Evolutionary conservation across 164 flowering plant species (phyloP).

Genomic region (Akebia trifoliata): DNA sequence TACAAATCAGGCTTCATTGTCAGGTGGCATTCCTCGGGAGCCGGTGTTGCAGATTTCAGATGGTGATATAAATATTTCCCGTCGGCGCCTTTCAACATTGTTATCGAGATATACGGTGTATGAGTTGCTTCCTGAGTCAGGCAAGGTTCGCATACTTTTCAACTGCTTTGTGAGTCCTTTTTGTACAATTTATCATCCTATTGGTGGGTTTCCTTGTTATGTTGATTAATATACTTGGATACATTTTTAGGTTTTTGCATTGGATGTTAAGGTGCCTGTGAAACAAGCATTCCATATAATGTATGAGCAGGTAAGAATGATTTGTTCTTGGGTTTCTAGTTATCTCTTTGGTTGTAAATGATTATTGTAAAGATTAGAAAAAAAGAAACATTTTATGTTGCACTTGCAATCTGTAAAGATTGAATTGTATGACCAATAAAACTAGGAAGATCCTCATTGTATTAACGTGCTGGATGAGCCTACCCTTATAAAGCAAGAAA

Average conservation of each 20-base stretch:
- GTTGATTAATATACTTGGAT: constrained; percentile 4
- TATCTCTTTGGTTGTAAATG: constrained; percentile 1
- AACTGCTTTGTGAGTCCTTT: constrained; percentile 8
- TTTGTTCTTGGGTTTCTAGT: background rate
- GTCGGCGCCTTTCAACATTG: constrained; percentile 23
- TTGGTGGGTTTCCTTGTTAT: background rate
- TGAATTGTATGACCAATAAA: background rate
- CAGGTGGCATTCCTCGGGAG: constrained; percentile 20
- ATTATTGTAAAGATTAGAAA: background rate
- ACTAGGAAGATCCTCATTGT: background rate
- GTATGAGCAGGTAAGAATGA: constrained; percentile 65
- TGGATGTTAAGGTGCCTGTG: constrained; percentile 69
- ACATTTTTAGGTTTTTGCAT: constrained; percentile 58
- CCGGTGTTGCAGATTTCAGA: constrained; percentile 20
- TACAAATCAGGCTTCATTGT: constrained; percentile 25
- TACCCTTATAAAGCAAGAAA: background rate
- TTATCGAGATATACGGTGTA: constrained; percentile 38
- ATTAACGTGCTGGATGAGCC: background rate
- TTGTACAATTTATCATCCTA: background rate
- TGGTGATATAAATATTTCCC: constrained; percentile 22
- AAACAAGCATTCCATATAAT: constrained; percentile 87
- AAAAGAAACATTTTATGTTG: background rate
- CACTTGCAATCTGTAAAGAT: background rate
- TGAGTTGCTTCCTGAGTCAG: constrained; percentile 65
- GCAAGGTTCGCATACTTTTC: constrained; percentile 70